phyloP scores from a whole-genome alignment of 2,329 filamentous ascomycete species.

The Bipolaris victoriae region DNA sequence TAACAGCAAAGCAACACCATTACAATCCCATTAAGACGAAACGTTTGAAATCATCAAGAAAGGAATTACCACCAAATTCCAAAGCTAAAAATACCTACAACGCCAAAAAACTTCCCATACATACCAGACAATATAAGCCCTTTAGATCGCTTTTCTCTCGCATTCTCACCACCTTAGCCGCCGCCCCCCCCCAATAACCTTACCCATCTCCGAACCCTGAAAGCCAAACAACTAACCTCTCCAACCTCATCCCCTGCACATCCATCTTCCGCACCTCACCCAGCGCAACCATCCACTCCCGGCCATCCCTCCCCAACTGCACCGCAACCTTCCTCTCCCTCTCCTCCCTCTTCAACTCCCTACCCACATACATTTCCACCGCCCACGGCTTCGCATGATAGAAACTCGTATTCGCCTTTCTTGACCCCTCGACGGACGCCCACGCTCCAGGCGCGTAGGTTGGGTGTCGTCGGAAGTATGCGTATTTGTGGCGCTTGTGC shows the following conservation, averaged over 20 bases:
- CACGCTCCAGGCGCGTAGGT: conserved; percentile 16
- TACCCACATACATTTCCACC: background rate
- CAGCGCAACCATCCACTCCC: conserved; percentile 15
- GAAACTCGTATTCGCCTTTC: conserved; percentile 22
- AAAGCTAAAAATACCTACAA: too few species aligned
- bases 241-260: background rate
- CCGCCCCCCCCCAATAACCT: too few species aligned
- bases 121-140: too few species aligned
- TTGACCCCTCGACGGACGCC: conserved; percentile 10
- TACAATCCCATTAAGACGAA: too few species aligned
- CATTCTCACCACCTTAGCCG: too few species aligned
- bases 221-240: background rate
- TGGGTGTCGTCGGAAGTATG: conserved; percentile 1
- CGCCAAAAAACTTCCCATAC: too few species aligned
- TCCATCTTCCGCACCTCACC: background rate
- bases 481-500: conserved; percentile 2
- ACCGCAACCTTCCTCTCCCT: conserved; percentile 6
- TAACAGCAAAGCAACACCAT: too few species aligned
- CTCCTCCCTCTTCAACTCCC: conserved; percentile 7
- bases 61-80: too few species aligned
- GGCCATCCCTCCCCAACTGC: conserved; percentile 12
- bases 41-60: too few species aligned
- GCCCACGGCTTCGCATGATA: background rate
- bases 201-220: too few species aligned
- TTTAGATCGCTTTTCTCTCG: too few species aligned